Evolutionary conservation across 495 filamentous ascomycete species (phyloP).

Genomic region (Endocarpon pusillum): DNA sequence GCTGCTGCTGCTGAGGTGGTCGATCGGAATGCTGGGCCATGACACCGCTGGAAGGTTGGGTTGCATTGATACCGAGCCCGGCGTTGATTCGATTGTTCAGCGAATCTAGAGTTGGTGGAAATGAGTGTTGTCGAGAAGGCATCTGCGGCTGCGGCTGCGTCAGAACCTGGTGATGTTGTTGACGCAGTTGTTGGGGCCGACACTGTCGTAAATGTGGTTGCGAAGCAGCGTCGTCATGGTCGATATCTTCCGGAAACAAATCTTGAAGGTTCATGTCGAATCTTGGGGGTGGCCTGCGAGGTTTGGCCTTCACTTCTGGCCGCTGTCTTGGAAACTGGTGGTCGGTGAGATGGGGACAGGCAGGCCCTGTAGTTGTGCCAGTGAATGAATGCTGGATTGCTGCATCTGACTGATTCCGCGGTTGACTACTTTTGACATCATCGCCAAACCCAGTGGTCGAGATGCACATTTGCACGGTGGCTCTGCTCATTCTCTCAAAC

Average conservation of each 20-base stretch:
- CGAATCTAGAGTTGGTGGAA: background rate
- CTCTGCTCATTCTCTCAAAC: conserved; percentile 88
- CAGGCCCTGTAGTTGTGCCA: conserved; percentile 3
- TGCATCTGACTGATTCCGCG: conserved; percentile 7
- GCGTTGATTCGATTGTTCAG: background rate
- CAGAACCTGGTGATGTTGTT: background rate
- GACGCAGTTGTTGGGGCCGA: background rate
- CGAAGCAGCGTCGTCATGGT: background rate
- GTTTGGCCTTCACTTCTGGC: conserved; percentile 10
- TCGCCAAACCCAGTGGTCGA: conserved; percentile 67
- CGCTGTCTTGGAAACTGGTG: conserved; percentile 9
- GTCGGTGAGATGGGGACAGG: conserved; percentile 7
- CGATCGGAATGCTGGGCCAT: too few species aligned
- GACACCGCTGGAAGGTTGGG: background rate
- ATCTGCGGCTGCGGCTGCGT: conserved; percentile 9
- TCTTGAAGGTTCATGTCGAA: conserved; percentile 54
- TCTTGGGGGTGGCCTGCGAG: conserved; percentile 27
- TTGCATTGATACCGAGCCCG: background rate
- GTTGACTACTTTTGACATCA: conserved; percentile 16
- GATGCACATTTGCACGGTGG: conserved; percentile 80
- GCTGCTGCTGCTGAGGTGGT: conserved; percentile 1
- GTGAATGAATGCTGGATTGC: conserved; percentile 3
- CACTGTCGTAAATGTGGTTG: background rate
- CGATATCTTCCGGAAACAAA: conserved; percentile 20
- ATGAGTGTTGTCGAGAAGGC: background rate